phyloP scores from a whole-genome alignment of 345 rosid genomes.

The Arabidopsis arenosa region DNA sequence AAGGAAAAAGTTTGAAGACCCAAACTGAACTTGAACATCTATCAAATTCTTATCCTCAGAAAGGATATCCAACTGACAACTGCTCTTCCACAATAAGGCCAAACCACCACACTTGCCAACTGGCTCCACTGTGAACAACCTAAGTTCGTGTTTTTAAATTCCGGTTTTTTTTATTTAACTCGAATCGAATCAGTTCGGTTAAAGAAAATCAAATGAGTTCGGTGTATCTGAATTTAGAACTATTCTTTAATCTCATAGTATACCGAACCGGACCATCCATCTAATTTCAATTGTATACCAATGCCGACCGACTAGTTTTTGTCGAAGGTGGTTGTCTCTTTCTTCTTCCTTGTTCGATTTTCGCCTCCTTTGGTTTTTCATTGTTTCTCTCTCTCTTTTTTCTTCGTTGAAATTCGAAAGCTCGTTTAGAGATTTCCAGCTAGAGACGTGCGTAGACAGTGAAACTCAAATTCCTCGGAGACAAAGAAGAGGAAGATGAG shows the following conservation, averaged over 20 bases:
- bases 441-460: background rate
- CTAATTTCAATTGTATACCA: background rate
- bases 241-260: no score
- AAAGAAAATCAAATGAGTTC: background rate
- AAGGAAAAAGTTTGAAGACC: no score
- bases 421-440: background rate
- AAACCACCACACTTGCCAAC: no score
- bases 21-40: no score
- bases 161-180: background rate
- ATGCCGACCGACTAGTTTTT: constrained; percentile 8
- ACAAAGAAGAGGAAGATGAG: constrained; percentile 43
- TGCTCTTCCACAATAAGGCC: no score
- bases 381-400: constrained; percentile 13
- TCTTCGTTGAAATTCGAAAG: background rate
- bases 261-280: constrained; percentile 13
- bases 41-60: no score
- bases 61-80: no score
- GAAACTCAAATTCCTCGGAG: background rate
- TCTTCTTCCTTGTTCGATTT: constrained; percentile 17
- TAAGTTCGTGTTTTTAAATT: no score
- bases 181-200: background rate
- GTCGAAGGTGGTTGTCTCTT: constrained; percentile 11
- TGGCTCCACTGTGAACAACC: no score
- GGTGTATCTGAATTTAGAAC: background rate
- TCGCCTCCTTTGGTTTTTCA: constrained; percentile 15